A percentile compares a stretch with the other conserved stretches of the same genome.
Evolutionary conservation across 768 basidiomycete genomes (phyloP).

Genomic region (Amanita brunnescens): DNA sequence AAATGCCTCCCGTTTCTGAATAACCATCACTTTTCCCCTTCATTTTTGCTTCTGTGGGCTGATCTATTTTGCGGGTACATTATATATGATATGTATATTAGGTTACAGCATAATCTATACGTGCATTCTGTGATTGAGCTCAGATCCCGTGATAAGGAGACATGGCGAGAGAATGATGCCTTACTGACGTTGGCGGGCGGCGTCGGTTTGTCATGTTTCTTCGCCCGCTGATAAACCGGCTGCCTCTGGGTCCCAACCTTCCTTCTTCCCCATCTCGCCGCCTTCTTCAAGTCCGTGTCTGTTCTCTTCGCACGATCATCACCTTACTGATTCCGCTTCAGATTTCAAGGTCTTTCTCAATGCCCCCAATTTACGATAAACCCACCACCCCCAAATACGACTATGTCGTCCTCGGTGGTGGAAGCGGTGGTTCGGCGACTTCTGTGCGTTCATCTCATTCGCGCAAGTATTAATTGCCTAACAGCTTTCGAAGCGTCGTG

Average conservation of each 20-base stretch:
- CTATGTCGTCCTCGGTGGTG: conserved; percentile 85
- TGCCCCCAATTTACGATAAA: conserved; percentile 62
- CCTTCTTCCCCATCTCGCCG: background rate
- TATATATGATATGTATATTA: too few relatives aligned
- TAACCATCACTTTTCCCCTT: too few relatives aligned
- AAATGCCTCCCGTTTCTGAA: too few relatives aligned
- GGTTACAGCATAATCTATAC: too few relatives aligned
- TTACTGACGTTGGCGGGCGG: background rate
- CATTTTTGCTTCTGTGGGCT: too few relatives aligned
- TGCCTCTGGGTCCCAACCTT: background rate
- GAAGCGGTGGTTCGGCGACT: conserved; percentile 86
- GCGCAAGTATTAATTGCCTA: background rate
- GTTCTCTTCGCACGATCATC: background rate
- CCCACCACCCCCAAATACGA: conserved; percentile 67
- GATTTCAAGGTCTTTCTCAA: conserved; percentile 19
- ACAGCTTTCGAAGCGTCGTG: conserved; percentile 57
- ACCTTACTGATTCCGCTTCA: background rate
- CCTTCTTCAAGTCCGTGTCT: background rate
- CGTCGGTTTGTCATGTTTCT: background rate
- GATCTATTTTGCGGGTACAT: too few relatives aligned
- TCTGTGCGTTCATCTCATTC: conserved; percentile 43
- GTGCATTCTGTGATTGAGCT: too few relatives aligned
- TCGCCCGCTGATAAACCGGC: background rate
- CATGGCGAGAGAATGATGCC: too few relatives aligned
- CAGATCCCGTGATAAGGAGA: too few relatives aligned